phyloP scores from a whole-genome alignment of 2,329 filamentous ascomycete genomes.

The Davidsoniella neocaledoniae region DNA sequence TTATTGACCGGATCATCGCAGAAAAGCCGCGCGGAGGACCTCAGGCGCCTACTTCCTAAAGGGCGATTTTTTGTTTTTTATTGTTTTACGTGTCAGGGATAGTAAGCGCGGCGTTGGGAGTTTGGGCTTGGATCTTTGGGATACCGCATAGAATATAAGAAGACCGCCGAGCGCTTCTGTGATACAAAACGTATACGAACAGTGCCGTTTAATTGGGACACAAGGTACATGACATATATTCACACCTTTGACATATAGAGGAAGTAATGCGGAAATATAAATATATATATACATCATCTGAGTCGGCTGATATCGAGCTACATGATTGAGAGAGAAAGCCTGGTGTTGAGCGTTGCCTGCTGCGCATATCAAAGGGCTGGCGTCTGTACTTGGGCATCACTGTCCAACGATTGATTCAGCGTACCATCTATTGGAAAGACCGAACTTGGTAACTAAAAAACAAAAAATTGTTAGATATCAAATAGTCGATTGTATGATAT shows the following conservation, averaged over 20 bases:
- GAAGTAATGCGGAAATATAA: too few species aligned
- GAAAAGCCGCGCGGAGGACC: slow-evolving; percentile 17
- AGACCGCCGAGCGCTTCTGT: neutral
- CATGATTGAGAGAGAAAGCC: too few species aligned
- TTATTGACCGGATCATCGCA: slow-evolving; percentile 56
- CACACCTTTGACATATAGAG: neutral
- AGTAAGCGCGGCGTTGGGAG: neutral
- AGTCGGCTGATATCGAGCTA: too few species aligned
- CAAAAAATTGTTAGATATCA: slow-evolving; percentile 18
- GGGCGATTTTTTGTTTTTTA: neutral
- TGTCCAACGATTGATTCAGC: slow-evolving; percentile 15
- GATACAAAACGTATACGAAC: neutral
- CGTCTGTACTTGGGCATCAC: slow-evolving; percentile 5
- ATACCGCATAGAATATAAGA: neutral
- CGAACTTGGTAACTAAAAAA: slow-evolving; percentile 44
- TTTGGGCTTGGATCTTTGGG: neutral
- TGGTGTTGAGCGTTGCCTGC: too few species aligned
- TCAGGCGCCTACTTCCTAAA: slow-evolving; percentile 12
- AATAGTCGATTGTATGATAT: neutral
- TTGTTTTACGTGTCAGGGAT: neutral
- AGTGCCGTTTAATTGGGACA: too few species aligned
- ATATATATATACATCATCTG: too few species aligned
- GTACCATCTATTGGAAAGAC: slow-evolving; percentile 33
- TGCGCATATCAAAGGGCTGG: too few species aligned
- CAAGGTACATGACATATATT: too few species aligned